These are phyloP conservation scores for Teratosphaeria destructans DNA, from an alignment of 2,329 filamentous ascomycete genomes.

Conservation along the genomic window DNA sequence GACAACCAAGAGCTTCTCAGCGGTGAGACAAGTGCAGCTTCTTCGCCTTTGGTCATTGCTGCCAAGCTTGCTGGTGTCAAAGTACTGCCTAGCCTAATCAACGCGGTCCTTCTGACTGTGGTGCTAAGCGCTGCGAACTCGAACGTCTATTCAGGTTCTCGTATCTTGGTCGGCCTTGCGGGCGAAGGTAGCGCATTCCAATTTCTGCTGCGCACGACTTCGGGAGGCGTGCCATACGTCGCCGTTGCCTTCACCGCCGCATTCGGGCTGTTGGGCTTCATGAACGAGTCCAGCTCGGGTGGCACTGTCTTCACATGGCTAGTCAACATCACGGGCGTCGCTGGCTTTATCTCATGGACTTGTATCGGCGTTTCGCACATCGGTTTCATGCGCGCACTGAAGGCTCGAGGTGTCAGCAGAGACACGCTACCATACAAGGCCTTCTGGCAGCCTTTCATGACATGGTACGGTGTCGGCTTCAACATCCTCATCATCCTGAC, in stretches of 20 bases:
- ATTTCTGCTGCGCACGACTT: constrained; percentile 48
- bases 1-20: constrained; percentile 28
- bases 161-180: constrained; percentile 58
- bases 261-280: constrained; percentile 61
- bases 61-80: constrained; percentile 51
- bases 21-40: constrained; percentile 33
- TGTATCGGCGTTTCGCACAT: constrained; percentile 62
- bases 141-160: constrained; percentile 57
- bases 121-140: constrained; percentile 61
- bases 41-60: constrained; percentile 58
- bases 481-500: constrained; percentile 65
- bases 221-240: constrained; percentile 61
- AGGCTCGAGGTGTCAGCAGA: constrained; percentile 58
- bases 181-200: constrained; percentile 46
- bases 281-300: constrained; percentile 60
- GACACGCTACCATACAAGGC: constrained; percentile 60
- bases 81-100: constrained; percentile 55
- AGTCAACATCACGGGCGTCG: constrained; percentile 60
- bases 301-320: constrained; percentile 66
- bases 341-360: constrained; percentile 63
- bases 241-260: constrained; percentile 56
- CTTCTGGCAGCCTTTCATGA: constrained; percentile 59
- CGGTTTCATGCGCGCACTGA: constrained; percentile 58
- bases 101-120: constrained; percentile 59
- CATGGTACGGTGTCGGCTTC: constrained; percentile 54